Evolutionary conservation across 148 eudicot genomes (phyloP).

Genomic region (Talinum fruticosum): DNA sequence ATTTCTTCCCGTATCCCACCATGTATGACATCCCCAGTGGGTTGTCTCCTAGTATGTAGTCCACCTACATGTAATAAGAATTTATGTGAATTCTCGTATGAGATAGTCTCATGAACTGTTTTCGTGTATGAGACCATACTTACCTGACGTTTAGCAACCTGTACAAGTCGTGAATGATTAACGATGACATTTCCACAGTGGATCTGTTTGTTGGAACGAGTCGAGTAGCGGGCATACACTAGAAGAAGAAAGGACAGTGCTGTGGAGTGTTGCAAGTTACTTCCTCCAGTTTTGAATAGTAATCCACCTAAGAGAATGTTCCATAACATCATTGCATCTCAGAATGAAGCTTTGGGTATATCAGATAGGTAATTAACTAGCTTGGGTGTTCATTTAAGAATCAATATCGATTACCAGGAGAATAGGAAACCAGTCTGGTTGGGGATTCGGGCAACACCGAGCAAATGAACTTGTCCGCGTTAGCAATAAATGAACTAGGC

Average conservation of each 20-base stretch:
- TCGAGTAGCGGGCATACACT: slow-evolving; percentile 40
- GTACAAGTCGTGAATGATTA: slow-evolving; percentile 30
- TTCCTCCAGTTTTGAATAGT: slow-evolving; percentile 43
- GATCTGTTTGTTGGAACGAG: slow-evolving; percentile 22
- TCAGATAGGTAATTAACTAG: too few relatives aligned
- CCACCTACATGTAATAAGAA: slow-evolving; percentile 35
- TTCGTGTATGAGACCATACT: not conserved
- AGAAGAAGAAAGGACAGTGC: slow-evolving; percentile 51
- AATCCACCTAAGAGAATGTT: slow-evolving; percentile 40
- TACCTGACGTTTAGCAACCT: slow-evolving; percentile 46
- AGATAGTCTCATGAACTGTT: too few relatives aligned
- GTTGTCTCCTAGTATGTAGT: slow-evolving; percentile 61
- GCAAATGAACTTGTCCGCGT: slow-evolving; percentile 53
- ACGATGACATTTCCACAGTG: slow-evolving; percentile 35
- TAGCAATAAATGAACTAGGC: slow-evolving; percentile 31
- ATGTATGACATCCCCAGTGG: slow-evolving; percentile 64
- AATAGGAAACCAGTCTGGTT: slow-evolving; percentile 31
- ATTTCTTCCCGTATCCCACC: slow-evolving; percentile 62
- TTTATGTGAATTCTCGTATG: not conserved
- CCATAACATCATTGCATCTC: not conserved
- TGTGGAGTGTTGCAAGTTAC: slow-evolving; percentile 50
- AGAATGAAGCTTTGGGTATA: not conserved
- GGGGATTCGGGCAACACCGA: slow-evolving; percentile 64
- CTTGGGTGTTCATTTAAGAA: not conserved
- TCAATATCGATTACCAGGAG: slow-evolving; percentile 26